Base-by-base conservation (phyloP, 139 green algal genomes). In the Chlamydomonas urium region DNA sequence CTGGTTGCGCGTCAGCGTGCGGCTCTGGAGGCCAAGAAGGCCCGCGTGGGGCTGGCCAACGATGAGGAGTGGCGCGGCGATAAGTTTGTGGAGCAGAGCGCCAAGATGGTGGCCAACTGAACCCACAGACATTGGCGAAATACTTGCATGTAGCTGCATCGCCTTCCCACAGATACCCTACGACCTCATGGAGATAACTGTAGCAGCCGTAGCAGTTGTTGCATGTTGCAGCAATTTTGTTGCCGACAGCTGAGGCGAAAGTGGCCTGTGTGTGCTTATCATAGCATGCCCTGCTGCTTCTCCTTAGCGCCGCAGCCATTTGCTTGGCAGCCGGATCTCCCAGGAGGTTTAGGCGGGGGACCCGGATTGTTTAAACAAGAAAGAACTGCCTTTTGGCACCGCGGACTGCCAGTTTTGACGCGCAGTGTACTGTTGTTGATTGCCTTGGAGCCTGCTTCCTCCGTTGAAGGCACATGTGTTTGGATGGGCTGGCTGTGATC, bases 1-100 rank as follows among this genome's bases (percentile, higher is more conserved):
- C 83, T 99, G 59, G 95, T 99, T 47, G 67, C 72, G 28, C 79
- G 84, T 69, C 95, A 99, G 82, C 76, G 78, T 26, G 90, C 92
- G 53, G 90, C 93, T 0, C 69, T 96, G 19, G 84, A 79, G 14
- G 79, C 74, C 23, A 93, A 94, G 76, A 93, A 91, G 77, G 60
- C 17, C 5, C 32, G 33, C 32, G 60, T 31, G 32, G 93, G 90
- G 2, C 79, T 99, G 33, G 79, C 77, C 35, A 92, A 90, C 53
- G 94, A 99, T 72, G 84, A 90, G 14, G 90, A 96, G 28, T 99
- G 94, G 94, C 90, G 81, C 19, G 94, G 95, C 1, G 93, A 98
- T 19, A 89, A 89, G 4, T 98, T 98, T 79, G 90, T 95, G 8
- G 77, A 85, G 21, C 75, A 89, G 32, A 80, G 82, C 0, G 81